Percentiles rank a stretch among this genome's conserved stretches.
Evolutionary conservation across 1,284 basidiomycete species (phyloP).

Genomic region (Amylostereum areolatum): DNA sequence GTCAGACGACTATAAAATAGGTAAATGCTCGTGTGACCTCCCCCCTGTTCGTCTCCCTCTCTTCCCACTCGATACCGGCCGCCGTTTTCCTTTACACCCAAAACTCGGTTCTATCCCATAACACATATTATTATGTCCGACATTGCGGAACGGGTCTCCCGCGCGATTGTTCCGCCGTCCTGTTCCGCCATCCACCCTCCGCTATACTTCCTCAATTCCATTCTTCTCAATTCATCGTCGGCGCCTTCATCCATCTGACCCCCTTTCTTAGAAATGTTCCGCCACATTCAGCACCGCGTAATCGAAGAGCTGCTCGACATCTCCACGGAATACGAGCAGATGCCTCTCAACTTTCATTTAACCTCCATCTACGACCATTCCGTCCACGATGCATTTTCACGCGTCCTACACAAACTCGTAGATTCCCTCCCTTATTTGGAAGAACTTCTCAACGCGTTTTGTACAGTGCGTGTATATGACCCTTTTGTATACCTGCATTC

Average conservation of each 20-base stretch:
- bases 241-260: conserved; percentile 4
- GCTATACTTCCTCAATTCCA: no score
- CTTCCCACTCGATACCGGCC: neutral
- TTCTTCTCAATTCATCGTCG: neutral
- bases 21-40: conserved; percentile 36
- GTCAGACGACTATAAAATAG: conserved; percentile 88
- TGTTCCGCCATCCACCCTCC: no score
- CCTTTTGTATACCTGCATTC: neutral
- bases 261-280: conserved; percentile 66
- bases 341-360: conserved; percentile 76
- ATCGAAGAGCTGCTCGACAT: conserved; percentile 76
- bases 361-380: conserved; percentile 90
- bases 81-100: neutral
- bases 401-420: conserved; percentile 69
- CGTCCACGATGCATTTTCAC: conserved; percentile 83
- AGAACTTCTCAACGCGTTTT: conserved; percentile 77
- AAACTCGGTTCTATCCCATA: no score
- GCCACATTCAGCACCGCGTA: conserved; percentile 83
- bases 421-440: conserved; percentile 71
- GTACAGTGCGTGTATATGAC: conserved; percentile 46
- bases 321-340: conserved; percentile 59
- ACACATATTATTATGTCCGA: no score
- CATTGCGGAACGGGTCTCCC: no score
- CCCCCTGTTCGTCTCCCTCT: neutral
- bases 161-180: no score